Base-by-base conservation (phyloP, 2,329 filamentous ascomycete species). In the Trichocomaceae sp. region DNA sequence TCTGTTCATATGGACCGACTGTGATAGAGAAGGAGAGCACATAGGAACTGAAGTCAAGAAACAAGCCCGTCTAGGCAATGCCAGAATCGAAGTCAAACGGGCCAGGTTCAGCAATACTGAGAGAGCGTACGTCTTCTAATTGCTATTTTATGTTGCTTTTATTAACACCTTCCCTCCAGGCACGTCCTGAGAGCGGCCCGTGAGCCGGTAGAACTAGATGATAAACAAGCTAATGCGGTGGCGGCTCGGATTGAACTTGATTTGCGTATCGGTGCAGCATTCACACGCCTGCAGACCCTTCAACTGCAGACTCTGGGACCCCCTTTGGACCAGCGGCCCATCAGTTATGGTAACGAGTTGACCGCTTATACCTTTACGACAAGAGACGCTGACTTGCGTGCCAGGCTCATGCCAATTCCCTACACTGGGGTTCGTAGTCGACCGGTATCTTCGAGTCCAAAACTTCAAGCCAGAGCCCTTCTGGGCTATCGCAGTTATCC, bases 1-100 rank as follows among this genome's bases (percentile, higher is more conserved):
- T 12, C 78, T 99, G 31, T 92, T 95, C 70, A 96, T 99, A 63
- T 99, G 93, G 93, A 99, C 93, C 0, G 93, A 99, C 79, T 97
- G 93, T 72, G 93, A 99, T 77, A 84, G 91, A 54, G 93, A 99
- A 77, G 93, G 93, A 35, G 93, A 99, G 70, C 88, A 97, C 67
- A 99, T 99, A 62, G 93, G 93, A 6, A 81, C 87, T 39, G 92
- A 99, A 69, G 92, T 99, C 58, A 85, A 90, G 45, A 82, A 87
- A 51, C 86, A 92, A 56, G 93, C 93, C 5, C 76, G 79, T 47
- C 83, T 84, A 64, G 85, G 82, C 9, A 97, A 96, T 60, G 72
- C 79, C 9, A 76, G 77, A 1, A 84, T 99, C 42, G 79, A 90
- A 58, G 82, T 96, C 55, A 93, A 89, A 66, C 82, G 93, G 63